Percentiles rank a stretch among this genome's conserved stretches.
phyloP scores from a whole-genome alignment of 148 eudicot genomes.

The Pouteria glomerata region DNA sequence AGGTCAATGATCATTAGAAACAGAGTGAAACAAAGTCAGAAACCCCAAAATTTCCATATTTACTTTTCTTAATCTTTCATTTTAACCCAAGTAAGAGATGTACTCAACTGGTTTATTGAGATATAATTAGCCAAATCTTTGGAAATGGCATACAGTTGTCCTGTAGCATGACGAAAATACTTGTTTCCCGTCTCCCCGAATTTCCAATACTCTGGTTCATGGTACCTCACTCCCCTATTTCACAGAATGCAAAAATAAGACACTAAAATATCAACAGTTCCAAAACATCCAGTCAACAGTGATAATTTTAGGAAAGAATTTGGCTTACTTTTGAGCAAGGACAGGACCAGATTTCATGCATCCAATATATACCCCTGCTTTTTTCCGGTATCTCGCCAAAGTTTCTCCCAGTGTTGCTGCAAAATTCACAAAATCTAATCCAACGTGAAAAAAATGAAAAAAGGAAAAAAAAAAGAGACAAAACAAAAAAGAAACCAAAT shows the following conservation, averaged over 20 bases:
- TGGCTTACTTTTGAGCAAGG: slow-evolving; percentile 51
- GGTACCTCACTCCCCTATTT: slow-evolving; percentile 52
- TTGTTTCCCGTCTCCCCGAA: slow-evolving; percentile 53
- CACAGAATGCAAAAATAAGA: slow-evolving; percentile 2
- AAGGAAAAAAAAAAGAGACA: too few species aligned
- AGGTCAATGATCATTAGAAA: neutral
- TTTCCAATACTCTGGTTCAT: slow-evolving; percentile 55
- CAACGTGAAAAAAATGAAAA: too few species aligned
- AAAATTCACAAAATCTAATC: neutral
- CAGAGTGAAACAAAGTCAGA: neutral
- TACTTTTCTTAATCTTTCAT: neutral
- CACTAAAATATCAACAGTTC: neutral
- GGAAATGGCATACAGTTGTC: slow-evolving; percentile 50
- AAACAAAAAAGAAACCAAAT: neutral
- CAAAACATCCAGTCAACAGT: neutral
- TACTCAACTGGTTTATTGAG: slow-evolving; percentile 42
- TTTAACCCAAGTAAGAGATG: neutral
- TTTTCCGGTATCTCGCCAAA: slow-evolving; percentile 41
- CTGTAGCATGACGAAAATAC: slow-evolving; percentile 56
- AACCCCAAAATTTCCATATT: neutral
- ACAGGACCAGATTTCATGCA: slow-evolving; percentile 67
- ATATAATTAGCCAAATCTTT: slow-evolving; percentile 51
- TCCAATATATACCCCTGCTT: slow-evolving; percentile 45
- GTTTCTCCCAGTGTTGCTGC: slow-evolving; percentile 54
- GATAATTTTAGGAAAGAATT: neutral